phyloP scores from a whole-genome alignment of 176 grass and related monocot genomes.

The Ensete glaucum region DNA sequence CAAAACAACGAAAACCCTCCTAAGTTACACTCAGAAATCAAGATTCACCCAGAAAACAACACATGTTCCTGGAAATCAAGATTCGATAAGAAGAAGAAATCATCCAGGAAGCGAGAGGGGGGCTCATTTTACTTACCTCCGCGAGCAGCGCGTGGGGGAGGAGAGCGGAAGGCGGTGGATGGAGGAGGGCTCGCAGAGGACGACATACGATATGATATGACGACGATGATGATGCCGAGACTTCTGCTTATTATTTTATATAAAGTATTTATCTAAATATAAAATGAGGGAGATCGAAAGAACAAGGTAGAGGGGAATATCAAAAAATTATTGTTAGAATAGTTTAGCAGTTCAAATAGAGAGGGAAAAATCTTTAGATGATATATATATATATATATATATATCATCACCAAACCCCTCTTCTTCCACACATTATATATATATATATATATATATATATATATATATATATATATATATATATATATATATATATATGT shows the following conservation, averaged over 20 bases:
- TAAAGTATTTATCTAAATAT: background rate
- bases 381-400: too few relatives aligned
- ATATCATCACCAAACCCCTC: too few relatives aligned
- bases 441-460: too few relatives aligned
- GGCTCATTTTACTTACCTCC: background rate
- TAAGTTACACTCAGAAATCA: background rate
- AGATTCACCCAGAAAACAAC: background rate
- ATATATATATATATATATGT: too few relatives aligned
- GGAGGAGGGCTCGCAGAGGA: background rate
- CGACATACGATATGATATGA: background rate
- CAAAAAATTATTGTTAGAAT: too few relatives aligned
- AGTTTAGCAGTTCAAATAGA: too few relatives aligned
- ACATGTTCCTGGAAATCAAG: background rate
- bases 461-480: too few relatives aligned
- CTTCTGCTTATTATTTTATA: background rate
- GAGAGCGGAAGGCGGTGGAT: conserved; percentile 1
- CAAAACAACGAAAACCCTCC: background rate
- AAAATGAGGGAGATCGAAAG: too few relatives aligned
- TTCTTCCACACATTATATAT: too few relatives aligned
- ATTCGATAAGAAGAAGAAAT: background rate
- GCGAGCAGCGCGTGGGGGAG: background rate
- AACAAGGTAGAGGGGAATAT: too few relatives aligned
- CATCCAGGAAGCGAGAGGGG: background rate
- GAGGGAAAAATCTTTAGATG: too few relatives aligned
- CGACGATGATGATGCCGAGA: background rate